Evolutionary conservation across 1,139 yeast species (phyloP), one percentile per base, ranked within the genome.

Genomic region (Candida sanyaensis): DNA sequence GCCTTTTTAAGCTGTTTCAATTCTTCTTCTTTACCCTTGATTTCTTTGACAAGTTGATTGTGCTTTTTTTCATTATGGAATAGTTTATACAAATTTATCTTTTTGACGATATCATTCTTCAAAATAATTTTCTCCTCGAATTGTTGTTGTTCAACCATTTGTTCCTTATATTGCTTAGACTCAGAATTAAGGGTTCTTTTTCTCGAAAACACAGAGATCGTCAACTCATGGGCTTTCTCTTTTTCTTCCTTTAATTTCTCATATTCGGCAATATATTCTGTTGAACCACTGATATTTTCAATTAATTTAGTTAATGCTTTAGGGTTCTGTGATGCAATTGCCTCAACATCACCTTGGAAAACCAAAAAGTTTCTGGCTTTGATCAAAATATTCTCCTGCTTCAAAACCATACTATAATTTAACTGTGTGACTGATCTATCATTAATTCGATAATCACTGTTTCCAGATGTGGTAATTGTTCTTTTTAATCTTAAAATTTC

Each of bases 331-430:
- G 96, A 80, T 0, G 99, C 99, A 45, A 93, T 85, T 56, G 86
- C 87, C 63, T 93, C 99, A 42, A 93, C 96, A 62, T 93, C 98
- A 48, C 99, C 99, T 70, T 93, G 99, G 63, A 93, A 92, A 12
- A 95, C 98, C 53, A 93, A 70, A 61, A 93, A 93, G 65, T 95
- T 92, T 59, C 92, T 81, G 1, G 97, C 97, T 62, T 88, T 89
- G 55, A 91, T 87, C 53, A 92, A 71, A 50, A 95, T 91, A 59
- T 89, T 88, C 61, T 92, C 96, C n/a, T 74, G 73, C 55, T 87
- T 88, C 59, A 95, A 75, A 1, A 83, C 75, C 44, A 75, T 73
- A 0, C 86, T 65, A 61, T 92, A 93, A 54, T 85, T 86, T 39
- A 76, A 68, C 4, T 86, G 85, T 5, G 88, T 75, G 1, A 86